Percentiles rank a stretch among this genome's conserved stretches.
phyloP scores from a whole-genome alignment of 1,139 yeast genomes.

The Scheffersomyces segobiensis region DNA sequence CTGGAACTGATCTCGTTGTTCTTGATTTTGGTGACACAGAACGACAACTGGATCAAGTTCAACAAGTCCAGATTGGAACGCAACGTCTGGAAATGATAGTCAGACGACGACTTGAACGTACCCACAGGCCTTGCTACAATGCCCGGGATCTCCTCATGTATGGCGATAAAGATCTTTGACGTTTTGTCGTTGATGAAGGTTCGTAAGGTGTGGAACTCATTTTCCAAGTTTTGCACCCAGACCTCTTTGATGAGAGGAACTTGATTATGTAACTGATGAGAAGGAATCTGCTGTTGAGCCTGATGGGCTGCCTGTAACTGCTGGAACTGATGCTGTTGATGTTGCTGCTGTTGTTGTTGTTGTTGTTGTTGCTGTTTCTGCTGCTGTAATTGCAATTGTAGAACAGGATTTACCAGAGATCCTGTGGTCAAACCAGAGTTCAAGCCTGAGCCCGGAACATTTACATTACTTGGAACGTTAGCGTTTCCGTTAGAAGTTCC shows the following conservation, averaged over 20 bases:
- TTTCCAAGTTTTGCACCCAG: slow-evolving; percentile 83
- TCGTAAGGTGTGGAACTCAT: slow-evolving; percentile 75
- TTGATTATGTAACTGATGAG: slow-evolving; percentile 14
- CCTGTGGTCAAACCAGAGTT: background rate
- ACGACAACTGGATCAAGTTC: slow-evolving; percentile 82
- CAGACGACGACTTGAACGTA: slow-evolving; percentile 85
- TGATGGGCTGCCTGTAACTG: slow-evolving; percentile 13
- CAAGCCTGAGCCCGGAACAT: background rate
- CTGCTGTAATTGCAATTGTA: slow-evolving; percentile 34
- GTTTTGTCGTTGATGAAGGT: slow-evolving; percentile 65
- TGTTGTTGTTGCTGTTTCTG: slow-evolving; percentile 22
- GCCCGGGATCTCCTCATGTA: slow-evolving; percentile 93
- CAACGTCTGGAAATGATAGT: slow-evolving; percentile 93
- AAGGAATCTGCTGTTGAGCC: slow-evolving; percentile 20
- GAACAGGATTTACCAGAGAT: slow-evolving; percentile 24
- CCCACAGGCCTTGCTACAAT: slow-evolving; percentile 96
- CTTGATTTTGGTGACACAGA: slow-evolving; percentile 76
- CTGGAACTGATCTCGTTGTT: slow-evolving; percentile 70
- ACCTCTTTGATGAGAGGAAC: slow-evolving; percentile 63
- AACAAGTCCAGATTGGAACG: slow-evolving; percentile 87
- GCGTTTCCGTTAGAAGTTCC: slow-evolving; percentile 22
- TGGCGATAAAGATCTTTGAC: slow-evolving; percentile 61
- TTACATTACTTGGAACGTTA: slow-evolving; percentile 9
- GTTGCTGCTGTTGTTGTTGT: slow-evolving; percentile 18
- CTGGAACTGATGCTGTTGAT: slow-evolving; percentile 15